Evolutionary conservation across 2,329 filamentous ascomycete genomes (phyloP).

Genomic region (Talaromyces sp.): DNA sequence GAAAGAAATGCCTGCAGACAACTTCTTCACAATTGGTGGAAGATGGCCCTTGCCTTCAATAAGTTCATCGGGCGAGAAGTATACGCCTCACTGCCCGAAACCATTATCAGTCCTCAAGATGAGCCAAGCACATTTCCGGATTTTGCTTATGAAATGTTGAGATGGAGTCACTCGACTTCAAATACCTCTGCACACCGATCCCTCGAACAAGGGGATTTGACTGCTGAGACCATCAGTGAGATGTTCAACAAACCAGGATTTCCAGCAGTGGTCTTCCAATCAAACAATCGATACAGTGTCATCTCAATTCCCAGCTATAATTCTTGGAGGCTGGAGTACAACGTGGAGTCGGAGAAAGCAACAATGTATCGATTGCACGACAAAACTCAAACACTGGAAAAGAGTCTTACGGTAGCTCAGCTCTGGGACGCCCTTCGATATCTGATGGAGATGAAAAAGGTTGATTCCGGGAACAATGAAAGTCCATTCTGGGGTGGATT

Average conservation of each 20-base stretch:
- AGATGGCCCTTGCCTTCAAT: constrained; percentile 65
- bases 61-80: constrained; percentile 30
- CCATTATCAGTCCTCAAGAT: constrained; percentile 22
- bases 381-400: constrained; percentile 16
- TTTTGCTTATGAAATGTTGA: constrained; percentile 52
- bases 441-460: constrained; percentile 45
- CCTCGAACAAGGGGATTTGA: constrained; percentile 25
- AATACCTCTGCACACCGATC: constrained; percentile 28
- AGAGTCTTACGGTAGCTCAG: constrained; percentile 24
- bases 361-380: constrained; percentile 24
- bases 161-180: constrained; percentile 37
- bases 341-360: constrained; percentile 25
- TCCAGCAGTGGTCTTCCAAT: constrained; percentile 47
- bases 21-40: constrained; percentile 77
- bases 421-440: constrained; percentile 41
- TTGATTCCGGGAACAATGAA: constrained; percentile 35
- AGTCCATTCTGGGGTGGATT: constrained; percentile 78
- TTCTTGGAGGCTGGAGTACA: constrained; percentile 44
- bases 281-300: constrained; percentile 42
- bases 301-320: constrained; percentile 39
- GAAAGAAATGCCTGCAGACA: constrained; percentile 58
- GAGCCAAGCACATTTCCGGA: constrained; percentile 25
- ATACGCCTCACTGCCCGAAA: constrained; percentile 20
- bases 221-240: constrained; percentile 39
- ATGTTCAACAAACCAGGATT: constrained; percentile 34